Evolutionary conservation across 2,329 filamentous ascomycete genomes (phyloP).

Genomic region (Lachnellula cervina): DNA sequence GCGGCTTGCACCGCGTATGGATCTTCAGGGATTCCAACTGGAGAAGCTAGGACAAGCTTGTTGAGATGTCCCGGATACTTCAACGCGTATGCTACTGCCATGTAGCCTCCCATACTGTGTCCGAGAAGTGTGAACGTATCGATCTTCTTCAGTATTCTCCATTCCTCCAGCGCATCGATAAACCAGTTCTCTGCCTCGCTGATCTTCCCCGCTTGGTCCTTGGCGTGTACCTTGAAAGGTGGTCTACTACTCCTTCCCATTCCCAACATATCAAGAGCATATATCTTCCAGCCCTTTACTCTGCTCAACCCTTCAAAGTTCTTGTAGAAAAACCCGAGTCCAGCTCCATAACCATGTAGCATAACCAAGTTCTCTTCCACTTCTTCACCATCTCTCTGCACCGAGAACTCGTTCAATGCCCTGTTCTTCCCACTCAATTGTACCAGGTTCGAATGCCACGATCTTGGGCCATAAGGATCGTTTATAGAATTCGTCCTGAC

Average conservation of each 20-base stretch:
- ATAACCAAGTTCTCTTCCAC: constrained; percentile 87
- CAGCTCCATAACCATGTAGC: constrained; percentile 93
- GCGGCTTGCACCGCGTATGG: constrained; percentile 79
- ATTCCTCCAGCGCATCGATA: constrained; percentile 92
- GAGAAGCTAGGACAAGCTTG: constrained; percentile 92
- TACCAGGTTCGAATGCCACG: constrained; percentile 84
- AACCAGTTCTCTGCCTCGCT: constrained; percentile 93
- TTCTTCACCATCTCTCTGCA: constrained; percentile 76
- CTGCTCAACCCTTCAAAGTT: constrained; percentile 89
- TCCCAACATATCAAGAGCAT: constrained; percentile 88
- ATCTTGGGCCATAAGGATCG: constrained; percentile 79
- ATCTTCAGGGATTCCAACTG: constrained; percentile 91
- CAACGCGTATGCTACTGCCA: constrained; percentile 89
- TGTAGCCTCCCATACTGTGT: constrained; percentile 90
- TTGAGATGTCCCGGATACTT: constrained; percentile 95
- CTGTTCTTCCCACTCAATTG: constrained; percentile 79
- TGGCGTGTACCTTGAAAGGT: constrained; percentile 77
- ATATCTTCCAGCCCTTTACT: constrained; percentile 77
- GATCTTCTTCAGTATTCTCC: constrained; percentile 82
- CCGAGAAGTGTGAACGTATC: constrained; percentile 91
- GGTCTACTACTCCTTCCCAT: constrained; percentile 89
- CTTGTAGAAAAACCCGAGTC: constrained; percentile 96
- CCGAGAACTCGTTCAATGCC: constrained; percentile 85
- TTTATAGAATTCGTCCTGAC: constrained; percentile 45
- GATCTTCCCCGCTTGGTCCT: constrained; percentile 74